phyloP scores from a whole-genome alignment of 306 rosid species.

The Castanea crenata region DNA sequence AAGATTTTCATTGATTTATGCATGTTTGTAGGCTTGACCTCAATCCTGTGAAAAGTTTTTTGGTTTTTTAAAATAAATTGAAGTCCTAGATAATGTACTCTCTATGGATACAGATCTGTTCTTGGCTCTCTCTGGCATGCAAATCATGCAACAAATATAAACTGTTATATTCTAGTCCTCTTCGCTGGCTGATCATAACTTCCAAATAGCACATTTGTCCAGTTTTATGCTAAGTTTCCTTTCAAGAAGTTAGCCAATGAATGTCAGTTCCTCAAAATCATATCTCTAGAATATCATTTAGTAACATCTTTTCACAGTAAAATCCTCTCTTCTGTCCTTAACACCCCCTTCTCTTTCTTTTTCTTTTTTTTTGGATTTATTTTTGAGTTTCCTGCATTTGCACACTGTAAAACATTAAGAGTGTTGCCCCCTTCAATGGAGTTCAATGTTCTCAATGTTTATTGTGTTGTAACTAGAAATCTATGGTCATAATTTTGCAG shows the following conservation, averaged over 20 bases:
- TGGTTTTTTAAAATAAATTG: not conserved
- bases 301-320: not conserved
- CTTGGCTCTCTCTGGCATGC: not conserved
- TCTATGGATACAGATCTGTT: not conserved
- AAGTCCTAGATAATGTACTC: not conserved
- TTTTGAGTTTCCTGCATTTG: not conserved
- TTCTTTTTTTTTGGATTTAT: not conserved
- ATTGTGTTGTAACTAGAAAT: conserved; percentile 16
- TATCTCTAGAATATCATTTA: not conserved
- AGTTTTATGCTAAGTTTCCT: too few species aligned
- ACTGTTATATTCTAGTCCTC: not conserved
- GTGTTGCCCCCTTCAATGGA: not conserved
- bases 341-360: not conserved
- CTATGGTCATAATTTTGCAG: conserved; percentile 38
- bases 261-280: not conserved
- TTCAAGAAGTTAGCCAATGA: not conserved
- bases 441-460: not conserved
- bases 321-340: too few species aligned
- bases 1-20: not conserved
- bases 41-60: not conserved
- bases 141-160: not conserved
- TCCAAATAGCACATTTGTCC: not conserved
- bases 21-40: not conserved
- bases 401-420: not conserved
- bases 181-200: not conserved